Conservation (phyloP, 2,329 filamentous ascomycete genomes). For the Xylariaceae sp. region DNA sequence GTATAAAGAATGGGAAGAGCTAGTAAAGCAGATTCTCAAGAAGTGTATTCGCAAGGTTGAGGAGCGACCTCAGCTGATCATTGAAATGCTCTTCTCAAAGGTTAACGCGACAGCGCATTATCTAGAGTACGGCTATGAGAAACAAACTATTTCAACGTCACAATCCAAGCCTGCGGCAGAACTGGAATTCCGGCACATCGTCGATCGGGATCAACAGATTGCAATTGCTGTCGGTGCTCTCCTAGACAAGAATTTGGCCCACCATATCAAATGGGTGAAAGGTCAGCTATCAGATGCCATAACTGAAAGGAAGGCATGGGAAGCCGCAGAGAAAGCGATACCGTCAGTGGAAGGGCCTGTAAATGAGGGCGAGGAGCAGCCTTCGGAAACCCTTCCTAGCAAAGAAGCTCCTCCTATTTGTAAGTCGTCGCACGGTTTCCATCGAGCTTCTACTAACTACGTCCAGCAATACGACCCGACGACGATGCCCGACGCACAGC, state of each 20-base stretch:
- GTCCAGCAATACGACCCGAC: conserved; percentile 62
- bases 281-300: conserved; percentile 68
- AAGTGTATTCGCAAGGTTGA: conserved; percentile 83
- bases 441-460: conserved; percentile 33
- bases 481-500: conserved; percentile 68
- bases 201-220: conserved; percentile 72
- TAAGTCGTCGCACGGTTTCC: conserved; percentile 43
- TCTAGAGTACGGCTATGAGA: conserved; percentile 88
- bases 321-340: conserved; percentile 67
- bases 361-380: conserved; percentile 29
- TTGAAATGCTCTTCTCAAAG: conserved; percentile 96
- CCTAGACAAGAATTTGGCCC: conserved; percentile 75
- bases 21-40: conserved; percentile 81
- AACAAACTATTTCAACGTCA: conserved; percentile 65
- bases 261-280: conserved; percentile 82
- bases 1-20: conserved; percentile 89
- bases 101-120: conserved; percentile 81
- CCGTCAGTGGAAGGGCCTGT: conserved; percentile 43
- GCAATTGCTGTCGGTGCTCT: conserved; percentile 79
- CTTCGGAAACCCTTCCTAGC: conserved; percentile 32
- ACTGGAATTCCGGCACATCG: conserved; percentile 76
- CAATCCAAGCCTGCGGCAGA: conserved; percentile 74
- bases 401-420: conserved; percentile 54
- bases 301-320: conserved; percentile 76
- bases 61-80: conserved; percentile 80